Evolutionary conservation across 2,329 filamentous ascomycete genomes (phyloP), one percentile per base, ranked within the genome.

Genomic region (Pyrenochaeta sp.): DNA sequence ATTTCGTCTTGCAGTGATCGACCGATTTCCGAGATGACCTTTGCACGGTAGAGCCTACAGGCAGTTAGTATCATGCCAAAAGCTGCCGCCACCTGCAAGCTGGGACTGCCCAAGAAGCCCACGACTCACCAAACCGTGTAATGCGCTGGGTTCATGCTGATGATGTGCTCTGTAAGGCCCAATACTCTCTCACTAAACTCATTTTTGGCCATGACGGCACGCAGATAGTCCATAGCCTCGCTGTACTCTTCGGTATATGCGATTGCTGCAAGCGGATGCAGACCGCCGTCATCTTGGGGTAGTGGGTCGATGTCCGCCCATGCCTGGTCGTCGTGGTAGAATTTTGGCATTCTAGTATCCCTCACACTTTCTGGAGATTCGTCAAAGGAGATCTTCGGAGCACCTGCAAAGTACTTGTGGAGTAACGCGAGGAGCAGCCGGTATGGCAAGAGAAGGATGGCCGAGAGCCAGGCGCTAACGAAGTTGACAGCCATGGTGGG

Each of bases 61-160:
- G 36, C 9, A 36, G 56, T 69, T 44, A 69, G 60, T 39, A 15
- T 29, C 6, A 37, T 40, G 49, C 7, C 5, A 18, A 11, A 30
- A 44, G 27, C n/a, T 31, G 36, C 31, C 27, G 7, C 35, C 42
- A 48, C 17, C 49, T 41, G 36, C 31, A 39, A 27, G 14, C 23
- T 9, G 23, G 4, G 30, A 32, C n/a, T 29, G 37, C 17, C 7
- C 33, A 37, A 12, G 3, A 39, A 11, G 45, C 35, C 45, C 30
- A 31, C 31, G 17, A 69, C 78, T 58, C 71, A 85, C 95, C 95
- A 99, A 57, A 98, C 94, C 14, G 95, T 99, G 79, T 99, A 99
- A 80, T 99, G 95, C 0, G 95, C 93, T 14, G 95, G 91, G 76
- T 99, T 99, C 84, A 97, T 87, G 55, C 83, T 82, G 72, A 99